Percentiles rank a stretch among this genome's conserved stretches.
Conservation (phyloP, 352 stramenopile genomes). For the Phytophthora lateralis region DNA sequence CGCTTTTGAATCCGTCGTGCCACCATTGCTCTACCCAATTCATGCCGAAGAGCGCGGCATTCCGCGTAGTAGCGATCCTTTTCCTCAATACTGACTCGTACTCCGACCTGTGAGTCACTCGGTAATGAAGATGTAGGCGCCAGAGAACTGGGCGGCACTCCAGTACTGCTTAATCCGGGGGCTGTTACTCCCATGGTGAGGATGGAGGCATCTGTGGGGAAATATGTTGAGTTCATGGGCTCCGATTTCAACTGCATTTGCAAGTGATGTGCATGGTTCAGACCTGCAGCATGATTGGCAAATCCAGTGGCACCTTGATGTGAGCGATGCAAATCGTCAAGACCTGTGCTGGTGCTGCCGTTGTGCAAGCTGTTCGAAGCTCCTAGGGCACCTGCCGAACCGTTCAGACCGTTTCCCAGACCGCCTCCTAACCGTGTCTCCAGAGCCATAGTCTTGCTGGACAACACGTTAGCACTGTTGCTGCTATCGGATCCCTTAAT, state of each 20-base stretch:
- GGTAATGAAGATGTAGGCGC: slow-evolving; percentile 33
- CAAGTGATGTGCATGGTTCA: slow-evolving; percentile 31
- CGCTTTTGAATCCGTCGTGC: slow-evolving; percentile 54
- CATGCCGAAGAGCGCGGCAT: slow-evolving; percentile 64
- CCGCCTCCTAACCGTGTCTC: slow-evolving; percentile 66
- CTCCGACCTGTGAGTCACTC: slow-evolving; percentile 36
- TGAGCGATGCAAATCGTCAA: slow-evolving; percentile 39
- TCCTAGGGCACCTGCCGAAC: slow-evolving; percentile 15
- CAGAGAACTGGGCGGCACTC: slow-evolving; percentile 32
- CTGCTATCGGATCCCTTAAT: slow-evolving; percentile 61
- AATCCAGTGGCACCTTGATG: slow-evolving; percentile 27
- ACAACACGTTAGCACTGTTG: slow-evolving; percentile 79
- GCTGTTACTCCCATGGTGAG: slow-evolving; percentile 56
- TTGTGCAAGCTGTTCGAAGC: slow-evolving; percentile 30
- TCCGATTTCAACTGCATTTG: slow-evolving; percentile 65
- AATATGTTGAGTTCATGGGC: slow-evolving; percentile 71
- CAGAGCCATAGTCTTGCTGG: slow-evolving; percentile 70
- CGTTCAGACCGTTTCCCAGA: slow-evolving; percentile 41
- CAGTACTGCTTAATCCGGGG: slow-evolving; percentile 16
- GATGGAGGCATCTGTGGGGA: slow-evolving; percentile 63
- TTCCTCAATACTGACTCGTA: slow-evolving; percentile 57
- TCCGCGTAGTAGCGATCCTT: slow-evolving; percentile 77
- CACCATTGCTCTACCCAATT: slow-evolving; percentile 55
- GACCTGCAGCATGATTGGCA: slow-evolving; percentile 18
- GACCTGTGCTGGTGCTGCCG: slow-evolving; percentile 18